Evolutionary conservation across 2,329 filamentous ascomycete species (phyloP).

Genomic region (Tolypocladium cylindrosporum): DNA sequence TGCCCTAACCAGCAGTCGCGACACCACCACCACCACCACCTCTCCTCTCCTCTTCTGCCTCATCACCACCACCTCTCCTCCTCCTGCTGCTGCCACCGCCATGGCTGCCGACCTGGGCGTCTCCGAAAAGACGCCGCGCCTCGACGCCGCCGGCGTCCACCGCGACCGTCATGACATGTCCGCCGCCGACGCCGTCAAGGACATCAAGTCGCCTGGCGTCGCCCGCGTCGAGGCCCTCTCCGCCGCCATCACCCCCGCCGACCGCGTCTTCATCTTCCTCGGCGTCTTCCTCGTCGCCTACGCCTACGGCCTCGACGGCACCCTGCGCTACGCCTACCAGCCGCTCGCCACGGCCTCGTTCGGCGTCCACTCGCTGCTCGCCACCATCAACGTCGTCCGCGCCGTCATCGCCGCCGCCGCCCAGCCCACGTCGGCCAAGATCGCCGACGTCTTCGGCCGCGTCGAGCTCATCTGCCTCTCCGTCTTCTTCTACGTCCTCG

Average conservation of each 20-base stretch:
- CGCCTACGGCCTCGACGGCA: slow-evolving; percentile 51
- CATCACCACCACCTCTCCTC: no score
- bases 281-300: slow-evolving; percentile 55
- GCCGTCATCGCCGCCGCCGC: slow-evolving; percentile 50
- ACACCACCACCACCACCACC: no score
- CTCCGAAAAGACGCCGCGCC: slow-evolving; percentile 2
- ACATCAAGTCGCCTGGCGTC: slow-evolving; percentile 41
- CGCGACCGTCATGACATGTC: not conserved
- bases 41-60: no score
- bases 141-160: not conserved
- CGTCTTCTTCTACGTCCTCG: slow-evolving; percentile 43
- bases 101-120: not conserved
- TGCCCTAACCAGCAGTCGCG: no score
- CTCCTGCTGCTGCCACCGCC: not conserved
- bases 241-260: slow-evolving; percentile 36
- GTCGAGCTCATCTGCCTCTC: slow-evolving; percentile 48
- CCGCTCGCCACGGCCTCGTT: slow-evolving; percentile 42
- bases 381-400: slow-evolving; percentile 47
- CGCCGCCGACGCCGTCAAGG: slow-evolving; percentile 14
- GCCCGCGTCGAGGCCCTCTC: slow-evolving; percentile 48
- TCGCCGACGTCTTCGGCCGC: slow-evolving; percentile 54
- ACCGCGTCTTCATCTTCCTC: slow-evolving; percentile 48
- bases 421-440: slow-evolving; percentile 46
- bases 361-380: slow-evolving; percentile 40
- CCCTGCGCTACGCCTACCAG: slow-evolving; percentile 45